phyloP scores from a whole-genome alignment of 2,329 filamentous ascomycete species.

The Dothistroma pini region DNA sequence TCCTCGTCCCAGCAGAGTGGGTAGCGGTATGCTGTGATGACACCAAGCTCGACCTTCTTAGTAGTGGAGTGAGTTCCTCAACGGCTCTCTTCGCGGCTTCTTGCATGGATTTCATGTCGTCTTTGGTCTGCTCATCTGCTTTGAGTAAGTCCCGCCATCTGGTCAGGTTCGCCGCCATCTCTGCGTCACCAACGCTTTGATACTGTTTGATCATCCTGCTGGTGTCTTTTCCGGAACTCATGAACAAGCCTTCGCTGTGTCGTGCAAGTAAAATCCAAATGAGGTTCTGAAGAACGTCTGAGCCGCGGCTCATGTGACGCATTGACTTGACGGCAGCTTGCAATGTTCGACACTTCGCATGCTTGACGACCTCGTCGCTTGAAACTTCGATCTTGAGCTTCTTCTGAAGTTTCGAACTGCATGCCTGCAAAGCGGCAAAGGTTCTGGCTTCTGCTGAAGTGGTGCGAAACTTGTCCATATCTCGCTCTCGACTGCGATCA shows the following conservation, averaged over 20 bases:
- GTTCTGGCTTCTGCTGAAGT: slow-evolving; percentile 17
- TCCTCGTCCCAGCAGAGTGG: neutral
- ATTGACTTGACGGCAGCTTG: slow-evolving; percentile 23
- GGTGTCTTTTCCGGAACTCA: slow-evolving; percentile 35
- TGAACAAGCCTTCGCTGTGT: slow-evolving; percentile 25
- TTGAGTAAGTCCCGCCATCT: slow-evolving; percentile 30
- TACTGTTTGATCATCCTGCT: slow-evolving; percentile 34
- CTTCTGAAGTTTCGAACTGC: slow-evolving; percentile 23
- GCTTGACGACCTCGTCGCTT: slow-evolving; percentile 4
- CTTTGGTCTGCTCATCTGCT: slow-evolving; percentile 22
- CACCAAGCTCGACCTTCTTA: neutral
- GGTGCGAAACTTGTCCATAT: slow-evolving; percentile 27
- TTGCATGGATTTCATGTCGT: slow-evolving; percentile 24
- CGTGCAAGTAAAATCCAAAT: slow-evolving; percentile 32
- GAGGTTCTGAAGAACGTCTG: slow-evolving; percentile 33
- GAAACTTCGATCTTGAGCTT: slow-evolving; percentile 29
- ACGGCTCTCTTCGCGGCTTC: slow-evolving; percentile 20
- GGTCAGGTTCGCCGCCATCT: slow-evolving; percentile 19
- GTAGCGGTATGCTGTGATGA: slow-evolving; percentile 1
- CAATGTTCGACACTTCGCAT: slow-evolving; percentile 19
- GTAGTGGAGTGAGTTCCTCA: slow-evolving; percentile 4
- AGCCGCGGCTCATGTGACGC: slow-evolving; percentile 24
- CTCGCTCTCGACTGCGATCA: slow-evolving; percentile 20
- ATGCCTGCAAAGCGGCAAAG: slow-evolving; percentile 20
- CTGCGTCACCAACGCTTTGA: slow-evolving; percentile 17